Conservation (phyloP, 495 filamentous ascomycete genomes). For the Penicillium silybi region DNA sequence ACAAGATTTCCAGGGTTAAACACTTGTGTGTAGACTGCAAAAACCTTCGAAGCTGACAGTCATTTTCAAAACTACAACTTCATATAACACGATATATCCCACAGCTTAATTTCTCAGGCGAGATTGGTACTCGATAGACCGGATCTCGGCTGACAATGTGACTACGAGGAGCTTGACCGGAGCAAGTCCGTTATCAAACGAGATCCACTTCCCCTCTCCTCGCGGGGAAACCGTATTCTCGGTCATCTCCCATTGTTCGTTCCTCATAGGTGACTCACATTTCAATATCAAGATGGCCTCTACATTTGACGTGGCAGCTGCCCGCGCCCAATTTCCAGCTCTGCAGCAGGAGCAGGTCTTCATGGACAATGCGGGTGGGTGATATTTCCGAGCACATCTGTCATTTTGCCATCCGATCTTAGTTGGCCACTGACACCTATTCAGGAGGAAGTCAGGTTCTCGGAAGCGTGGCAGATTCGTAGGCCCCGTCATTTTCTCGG, state of each 20-base stretch:
- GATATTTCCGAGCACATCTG: neutral
- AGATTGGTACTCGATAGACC: neutral
- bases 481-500: slow-evolving; percentile 15
- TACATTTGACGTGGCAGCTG: slow-evolving; percentile 48
- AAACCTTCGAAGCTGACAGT: neutral
- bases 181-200: slow-evolving; percentile 7
- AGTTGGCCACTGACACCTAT: neutral
- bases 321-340: slow-evolving; percentile 63
- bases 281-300: slow-evolving; percentile 10
- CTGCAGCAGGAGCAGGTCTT: slow-evolving; percentile 61
- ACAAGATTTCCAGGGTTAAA: neutral
- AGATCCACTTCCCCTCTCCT: slow-evolving; percentile 3
- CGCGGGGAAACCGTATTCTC: neutral
- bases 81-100: neutral
- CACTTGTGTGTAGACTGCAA: neutral
- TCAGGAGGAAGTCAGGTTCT: slow-evolving; percentile 65
- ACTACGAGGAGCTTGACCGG: neutral
- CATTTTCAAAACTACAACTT: neutral
- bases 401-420: neutral
- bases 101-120: neutral
- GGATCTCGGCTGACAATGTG: neutral
- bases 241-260: neutral
- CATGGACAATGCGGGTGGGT: slow-evolving; percentile 61
- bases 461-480: slow-evolving; percentile 61
- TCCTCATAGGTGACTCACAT: neutral